Evolutionary conservation across 176 grass and related monocot species (phyloP).

Genomic region (Avena insularis): DNA sequence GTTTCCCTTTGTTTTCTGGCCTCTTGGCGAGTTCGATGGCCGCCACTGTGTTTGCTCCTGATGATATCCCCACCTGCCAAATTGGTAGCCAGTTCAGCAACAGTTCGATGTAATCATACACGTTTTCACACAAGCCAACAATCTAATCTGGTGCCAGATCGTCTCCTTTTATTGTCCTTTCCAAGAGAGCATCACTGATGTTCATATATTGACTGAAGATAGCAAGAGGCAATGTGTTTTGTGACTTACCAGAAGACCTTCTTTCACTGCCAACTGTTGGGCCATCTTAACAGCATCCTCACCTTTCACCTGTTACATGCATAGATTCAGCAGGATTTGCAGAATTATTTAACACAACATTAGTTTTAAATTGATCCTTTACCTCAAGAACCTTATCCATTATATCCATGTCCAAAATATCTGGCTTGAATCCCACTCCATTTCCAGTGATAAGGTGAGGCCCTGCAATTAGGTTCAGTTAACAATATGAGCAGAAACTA

Average conservation of each 20-base stretch:
- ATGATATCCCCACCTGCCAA: constrained; percentile 92
- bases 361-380: not conserved
- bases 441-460: constrained; percentile 93
- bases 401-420: constrained; percentile 93
- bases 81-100: not conserved
- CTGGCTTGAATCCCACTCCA: constrained; percentile 93
- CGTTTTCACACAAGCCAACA: not conserved
- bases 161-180: not conserved
- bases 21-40: constrained; percentile 78
- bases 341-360: not conserved
- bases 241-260: constrained; percentile 82
- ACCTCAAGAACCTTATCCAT: constrained; percentile 95
- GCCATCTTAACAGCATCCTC: constrained; percentile 92
- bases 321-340: not conserved
- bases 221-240: not conserved
- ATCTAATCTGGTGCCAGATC: not conserved
- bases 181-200: not conserved
- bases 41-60: constrained; percentile 90
- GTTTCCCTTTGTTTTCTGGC: constrained; percentile 93
- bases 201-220: not conserved
- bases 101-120: not conserved
- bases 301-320: constrained; percentile 68
- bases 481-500: constrained; percentile 11
- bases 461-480: constrained; percentile 51
- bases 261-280: constrained; percentile 69